Conservation (phyloP, 2,329 filamentous ascomycete species). For the Aspergillus sp. region DNA sequence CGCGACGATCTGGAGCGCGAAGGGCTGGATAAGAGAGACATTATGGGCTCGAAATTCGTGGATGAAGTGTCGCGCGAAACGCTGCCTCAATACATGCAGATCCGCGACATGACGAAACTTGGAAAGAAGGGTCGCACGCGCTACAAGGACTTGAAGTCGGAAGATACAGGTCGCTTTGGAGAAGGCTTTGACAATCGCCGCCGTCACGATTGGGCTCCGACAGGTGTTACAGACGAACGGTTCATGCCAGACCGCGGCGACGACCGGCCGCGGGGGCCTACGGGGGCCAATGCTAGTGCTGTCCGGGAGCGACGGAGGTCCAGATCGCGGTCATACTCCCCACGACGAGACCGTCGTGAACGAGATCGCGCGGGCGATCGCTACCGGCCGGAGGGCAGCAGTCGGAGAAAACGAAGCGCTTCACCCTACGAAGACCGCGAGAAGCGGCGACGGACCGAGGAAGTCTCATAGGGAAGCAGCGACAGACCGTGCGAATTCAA, state of each 20-base stretch:
- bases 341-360: constrained; percentile 28
- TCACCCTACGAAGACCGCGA: constrained; percentile 43
- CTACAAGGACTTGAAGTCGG: constrained; percentile 81
- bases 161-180: constrained; percentile 88
- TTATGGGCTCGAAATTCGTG: constrained; percentile 79
- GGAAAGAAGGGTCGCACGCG: constrained; percentile 88
- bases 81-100: constrained; percentile 86
- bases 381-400: constrained; percentile 42
- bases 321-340: constrained; percentile 52
- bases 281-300: constrained; percentile 46
- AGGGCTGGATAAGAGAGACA: constrained; percentile 73
- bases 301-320: constrained; percentile 38
- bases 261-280: constrained; percentile 36
- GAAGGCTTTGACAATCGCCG: constrained; percentile 31
- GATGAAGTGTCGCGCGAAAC: constrained; percentile 85
- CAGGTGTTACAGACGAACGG: constrained; percentile 44
- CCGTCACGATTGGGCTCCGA: constrained; percentile 29
- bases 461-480: constrained; percentile 17
- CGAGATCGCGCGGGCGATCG: constrained; percentile 47
- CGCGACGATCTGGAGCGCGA: constrained; percentile 74
- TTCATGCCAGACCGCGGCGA: constrained; percentile 44
- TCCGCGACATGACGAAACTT: constrained; percentile 88
- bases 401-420: constrained; percentile 39
- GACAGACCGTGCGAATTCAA: constrained; percentile 5
- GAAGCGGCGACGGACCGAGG: constrained; percentile 39